These are phyloP conservation scores for Lipomyces anomalus DNA, from an alignment of 805 yeast species.

Conservation along the genomic window DNA sequence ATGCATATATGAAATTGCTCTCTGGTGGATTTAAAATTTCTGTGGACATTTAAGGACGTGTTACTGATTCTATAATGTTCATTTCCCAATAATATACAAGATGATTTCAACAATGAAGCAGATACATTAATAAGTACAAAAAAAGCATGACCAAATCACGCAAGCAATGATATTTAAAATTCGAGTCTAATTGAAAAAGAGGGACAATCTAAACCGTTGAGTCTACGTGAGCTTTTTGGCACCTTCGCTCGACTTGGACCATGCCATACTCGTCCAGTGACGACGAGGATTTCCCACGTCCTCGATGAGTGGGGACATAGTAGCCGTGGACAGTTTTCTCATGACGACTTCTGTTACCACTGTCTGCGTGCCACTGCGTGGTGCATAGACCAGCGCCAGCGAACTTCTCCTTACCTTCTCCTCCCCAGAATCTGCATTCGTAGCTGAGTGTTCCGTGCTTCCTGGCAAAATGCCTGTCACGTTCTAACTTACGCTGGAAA, in stretches of 20 bases:
- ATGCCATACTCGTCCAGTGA: slow-evolving; percentile 7
- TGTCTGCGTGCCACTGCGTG: slow-evolving; percentile 30
- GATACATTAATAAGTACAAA: too few species aligned
- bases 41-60: too few species aligned
- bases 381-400: slow-evolving; percentile 27
- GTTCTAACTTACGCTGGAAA: slow-evolving; percentile 29
- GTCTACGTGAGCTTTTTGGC: too few species aligned
- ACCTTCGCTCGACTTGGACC: slow-evolving; percentile 1
- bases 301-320: slow-evolving; percentile 13
- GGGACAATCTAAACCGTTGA: too few species aligned
- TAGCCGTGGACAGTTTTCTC: slow-evolving; percentile 28
- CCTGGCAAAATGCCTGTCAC: slow-evolving; percentile 27
- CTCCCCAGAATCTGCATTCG: slow-evolving; percentile 30
- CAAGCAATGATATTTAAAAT: too few species aligned
- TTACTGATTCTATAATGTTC: too few species aligned
- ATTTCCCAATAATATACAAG: too few species aligned
- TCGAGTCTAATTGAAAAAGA: too few species aligned
- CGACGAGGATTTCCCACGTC: slow-evolving; percentile 2
- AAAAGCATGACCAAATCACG: too few species aligned
- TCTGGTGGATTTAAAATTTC: too few species aligned
- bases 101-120: too few species aligned
- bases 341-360: slow-evolving; percentile 29
- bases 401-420: slow-evolving; percentile 25
- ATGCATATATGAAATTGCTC: too few species aligned
- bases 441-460: slow-evolving; percentile 30